These are phyloP conservation scores for Pleurotus tuoliensis DNA, from an alignment of 768 basidiomycete genomes.

Conservation along the genomic window DNA sequence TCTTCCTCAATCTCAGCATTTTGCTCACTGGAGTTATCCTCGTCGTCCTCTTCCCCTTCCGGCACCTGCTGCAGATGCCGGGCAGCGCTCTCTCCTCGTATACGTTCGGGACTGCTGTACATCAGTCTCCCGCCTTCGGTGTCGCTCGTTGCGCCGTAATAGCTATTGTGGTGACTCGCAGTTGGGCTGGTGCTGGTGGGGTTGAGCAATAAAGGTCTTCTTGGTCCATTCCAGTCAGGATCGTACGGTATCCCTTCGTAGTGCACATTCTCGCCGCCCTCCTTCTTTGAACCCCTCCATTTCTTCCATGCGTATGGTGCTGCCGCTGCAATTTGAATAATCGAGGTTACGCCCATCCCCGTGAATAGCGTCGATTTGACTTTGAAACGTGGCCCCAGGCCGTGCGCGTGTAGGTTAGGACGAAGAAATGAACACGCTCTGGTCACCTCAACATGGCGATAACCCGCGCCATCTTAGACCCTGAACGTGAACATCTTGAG, in stretches of 20 bases:
- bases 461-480: too few relatives aligned
- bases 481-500: too few relatives aligned
- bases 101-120: constrained; percentile 28
- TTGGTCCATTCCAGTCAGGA: background rate
- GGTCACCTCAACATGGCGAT: too few relatives aligned
- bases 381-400: too few relatives aligned
- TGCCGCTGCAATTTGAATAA: constrained; percentile 1
- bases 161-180: background rate
- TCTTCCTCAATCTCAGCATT: constrained; percentile 35
- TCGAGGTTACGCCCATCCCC: constrained; percentile 5
- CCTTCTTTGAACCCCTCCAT: background rate
- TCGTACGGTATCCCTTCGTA: background rate
- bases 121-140: background rate
- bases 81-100: constrained; percentile 18
- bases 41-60: constrained; percentile 30
- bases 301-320: constrained; percentile 2
- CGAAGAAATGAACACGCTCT: too few relatives aligned
- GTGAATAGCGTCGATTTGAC: background rate
- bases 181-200: background rate
- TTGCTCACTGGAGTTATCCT: constrained; percentile 32
- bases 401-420: too few relatives aligned
- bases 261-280: background rate
- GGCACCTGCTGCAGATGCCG: constrained; percentile 29
- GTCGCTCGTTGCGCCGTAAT: constrained; percentile 2
- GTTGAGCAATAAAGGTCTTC: constrained; percentile 3